A percentile compares a stretch with the other conserved stretches of the same genome.
These are phyloP conservation scores for Cytospora piceicola DNA, from an alignment of 2,329 filamentous ascomycete genomes.

Conservation along the genomic window DNA sequence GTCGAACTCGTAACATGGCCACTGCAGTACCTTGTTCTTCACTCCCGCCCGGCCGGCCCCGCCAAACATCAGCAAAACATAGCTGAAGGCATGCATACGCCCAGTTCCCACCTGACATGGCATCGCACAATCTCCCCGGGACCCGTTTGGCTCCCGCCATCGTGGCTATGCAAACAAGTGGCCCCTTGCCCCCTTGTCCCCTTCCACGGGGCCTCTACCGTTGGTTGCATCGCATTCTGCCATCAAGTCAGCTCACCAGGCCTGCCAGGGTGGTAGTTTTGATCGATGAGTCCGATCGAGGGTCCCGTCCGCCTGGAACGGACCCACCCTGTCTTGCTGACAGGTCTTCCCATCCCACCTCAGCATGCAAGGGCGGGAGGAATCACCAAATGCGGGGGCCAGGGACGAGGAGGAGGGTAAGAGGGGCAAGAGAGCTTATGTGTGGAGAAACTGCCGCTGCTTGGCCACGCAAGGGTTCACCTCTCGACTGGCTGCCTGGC, in stretches of 20 bases:
- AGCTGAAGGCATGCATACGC: background rate
- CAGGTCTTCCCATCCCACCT: background rate
- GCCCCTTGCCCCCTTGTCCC: background rate
- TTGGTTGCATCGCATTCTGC: background rate
- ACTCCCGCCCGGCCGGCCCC: background rate
- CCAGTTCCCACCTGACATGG: background rate
- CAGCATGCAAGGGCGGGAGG: background rate
- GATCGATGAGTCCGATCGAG: background rate
- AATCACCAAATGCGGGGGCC: background rate
- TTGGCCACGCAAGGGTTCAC: background rate
- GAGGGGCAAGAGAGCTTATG: background rate
- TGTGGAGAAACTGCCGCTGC: background rate
- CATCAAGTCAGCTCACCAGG: background rate
- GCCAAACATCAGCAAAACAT: background rate
- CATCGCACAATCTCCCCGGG: background rate
- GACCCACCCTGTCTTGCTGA: background rate
- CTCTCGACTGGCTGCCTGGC: background rate
- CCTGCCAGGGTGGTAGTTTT: background rate
- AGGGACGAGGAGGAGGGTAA: background rate
- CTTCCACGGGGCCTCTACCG: background rate
- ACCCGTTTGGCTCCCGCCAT: background rate
- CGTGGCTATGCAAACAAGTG: background rate
- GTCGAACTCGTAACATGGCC: background rate
- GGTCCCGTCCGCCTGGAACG: background rate
- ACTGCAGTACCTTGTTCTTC: background rate